A percentile compares a stretch with the other conserved stretches of the same genome.
phyloP scores from a whole-genome alignment of 2,329 filamentous ascomycete species.

The Diaporthe australafricana region DNA sequence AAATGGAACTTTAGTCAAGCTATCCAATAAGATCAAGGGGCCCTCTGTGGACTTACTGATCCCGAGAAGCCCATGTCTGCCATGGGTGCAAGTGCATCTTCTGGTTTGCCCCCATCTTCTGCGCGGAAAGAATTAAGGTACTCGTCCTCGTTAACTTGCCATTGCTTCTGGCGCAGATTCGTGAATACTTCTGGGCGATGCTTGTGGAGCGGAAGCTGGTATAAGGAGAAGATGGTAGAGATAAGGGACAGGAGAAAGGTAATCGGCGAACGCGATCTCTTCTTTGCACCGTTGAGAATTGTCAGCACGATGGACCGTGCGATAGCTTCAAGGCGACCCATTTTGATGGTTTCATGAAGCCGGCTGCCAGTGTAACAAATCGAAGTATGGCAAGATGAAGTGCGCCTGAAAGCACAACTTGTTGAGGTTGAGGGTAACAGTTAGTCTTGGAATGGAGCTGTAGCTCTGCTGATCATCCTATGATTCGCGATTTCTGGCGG shows the following conservation, averaged over 20 bases:
- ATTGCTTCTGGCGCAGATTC: slow-evolving; percentile 58
- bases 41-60: slow-evolving; percentile 57
- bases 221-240: slow-evolving; percentile 63
- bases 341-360: slow-evolving; percentile 19
- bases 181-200: slow-evolving; percentile 61
- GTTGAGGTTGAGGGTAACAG: background rate
- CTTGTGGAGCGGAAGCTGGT: slow-evolving; percentile 59
- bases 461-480: background rate
- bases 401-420: background rate
- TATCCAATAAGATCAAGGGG: rapidly evolving
- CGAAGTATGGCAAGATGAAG: background rate
- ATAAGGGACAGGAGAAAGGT: slow-evolving; percentile 57
- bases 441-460: background rate
- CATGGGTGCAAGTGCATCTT: slow-evolving; percentile 62
- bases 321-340: slow-evolving; percentile 49
- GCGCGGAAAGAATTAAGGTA: slow-evolving; percentile 52
- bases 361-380: background rate
- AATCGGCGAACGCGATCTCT: slow-evolving; percentile 46
- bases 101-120: slow-evolving; percentile 59
- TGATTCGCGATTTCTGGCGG: background rate
- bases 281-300: slow-evolving; percentile 48
- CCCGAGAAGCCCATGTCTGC: slow-evolving; percentile 81
- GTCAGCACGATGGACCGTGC: slow-evolving; percentile 56
- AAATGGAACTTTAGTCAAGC: background rate
- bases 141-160: slow-evolving; percentile 50